phyloP scores from a whole-genome alignment of 2,329 filamentous ascomycete species.

The Colletotrichum lupini region DNA sequence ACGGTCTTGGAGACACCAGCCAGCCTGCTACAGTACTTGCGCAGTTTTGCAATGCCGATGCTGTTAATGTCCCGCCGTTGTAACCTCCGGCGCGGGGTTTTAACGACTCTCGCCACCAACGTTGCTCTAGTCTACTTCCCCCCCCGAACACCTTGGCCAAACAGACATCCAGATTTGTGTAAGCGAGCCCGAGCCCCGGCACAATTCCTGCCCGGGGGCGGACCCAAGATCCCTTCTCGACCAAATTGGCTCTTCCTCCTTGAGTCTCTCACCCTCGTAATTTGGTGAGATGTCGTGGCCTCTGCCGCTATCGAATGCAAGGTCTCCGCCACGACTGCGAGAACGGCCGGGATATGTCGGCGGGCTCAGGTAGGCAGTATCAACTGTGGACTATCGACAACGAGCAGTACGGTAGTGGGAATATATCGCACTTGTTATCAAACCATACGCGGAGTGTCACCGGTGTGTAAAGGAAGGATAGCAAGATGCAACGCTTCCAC shows the following conservation, averaged over 20 bases:
- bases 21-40: neutral
- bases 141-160: neutral
- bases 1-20: neutral
- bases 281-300: conserved; percentile 4
- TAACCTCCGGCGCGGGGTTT: conserved; percentile 2
- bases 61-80: neutral
- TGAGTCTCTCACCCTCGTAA: neutral
- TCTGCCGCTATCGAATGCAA: conserved; percentile 2
- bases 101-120: neutral
- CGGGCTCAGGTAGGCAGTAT: neutral
- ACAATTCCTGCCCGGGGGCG: neutral
- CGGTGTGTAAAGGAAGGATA: neutral
- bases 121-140: neutral
- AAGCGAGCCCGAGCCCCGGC: neutral
- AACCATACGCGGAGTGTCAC: neutral
- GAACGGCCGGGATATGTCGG: neutral
- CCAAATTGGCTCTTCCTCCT: neutral
- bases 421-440: conserved; percentile 2
- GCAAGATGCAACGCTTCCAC: conserved; percentile 14
- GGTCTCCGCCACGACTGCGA: too few relatives aligned
- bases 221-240: conserved; percentile 1
- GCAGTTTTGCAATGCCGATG: neutral
- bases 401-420: neutral
- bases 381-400: neutral
- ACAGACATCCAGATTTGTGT: neutral